A percentile compares a stretch with the other conserved stretches of the same genome.
These are phyloP conservation scores for Strobilomyces echinocephalus DNA, from an alignment of 768 basidiomycete species.

Conservation along the genomic window DNA sequence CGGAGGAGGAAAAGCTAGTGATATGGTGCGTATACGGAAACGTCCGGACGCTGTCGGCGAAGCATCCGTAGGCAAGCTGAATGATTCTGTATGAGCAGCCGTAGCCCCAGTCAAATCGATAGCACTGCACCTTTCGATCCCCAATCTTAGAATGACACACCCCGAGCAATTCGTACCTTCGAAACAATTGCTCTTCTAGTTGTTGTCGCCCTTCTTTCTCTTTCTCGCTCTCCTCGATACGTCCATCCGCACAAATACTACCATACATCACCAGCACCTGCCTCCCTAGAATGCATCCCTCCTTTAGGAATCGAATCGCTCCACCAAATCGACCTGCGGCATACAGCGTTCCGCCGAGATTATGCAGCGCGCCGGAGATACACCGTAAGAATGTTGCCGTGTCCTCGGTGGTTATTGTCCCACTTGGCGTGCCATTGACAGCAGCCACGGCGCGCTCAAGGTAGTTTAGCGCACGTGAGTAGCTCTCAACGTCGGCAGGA, in stretches of 20 bases:
- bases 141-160: slow-evolving; percentile 75
- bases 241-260: background rate
- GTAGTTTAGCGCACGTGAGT: slow-evolving; percentile 41
- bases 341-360: slow-evolving; percentile 66
- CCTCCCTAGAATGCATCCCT: slow-evolving; percentile 53
- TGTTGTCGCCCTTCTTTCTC: slow-evolving; percentile 47
- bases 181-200: slow-evolving; percentile 59
- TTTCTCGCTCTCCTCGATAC: slow-evolving; percentile 23
- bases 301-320: slow-evolving; percentile 62
- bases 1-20: slow-evolving; percentile 11
- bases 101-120: background rate
- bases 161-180: slow-evolving; percentile 78
- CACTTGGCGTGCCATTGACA: slow-evolving; percentile 12
- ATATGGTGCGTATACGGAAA: slow-evolving; percentile 46
- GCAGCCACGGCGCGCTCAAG: slow-evolving; percentile 40
- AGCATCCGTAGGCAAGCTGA: slow-evolving; percentile 60
- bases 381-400: slow-evolving; percentile 59
- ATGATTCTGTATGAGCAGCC: background rate
- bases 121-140: slow-evolving; percentile 60
- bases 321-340: slow-evolving; percentile 56
- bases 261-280: slow-evolving; percentile 38
- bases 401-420: slow-evolving; percentile 15
- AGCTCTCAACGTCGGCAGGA: slow-evolving; percentile 41
- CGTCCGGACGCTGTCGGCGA: slow-evolving; percentile 43
- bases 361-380: slow-evolving; percentile 67